These are phyloP conservation scores for Penicillium frequentans DNA, from an alignment of 2,329 filamentous ascomycete genomes.

Conservation along the genomic window DNA sequence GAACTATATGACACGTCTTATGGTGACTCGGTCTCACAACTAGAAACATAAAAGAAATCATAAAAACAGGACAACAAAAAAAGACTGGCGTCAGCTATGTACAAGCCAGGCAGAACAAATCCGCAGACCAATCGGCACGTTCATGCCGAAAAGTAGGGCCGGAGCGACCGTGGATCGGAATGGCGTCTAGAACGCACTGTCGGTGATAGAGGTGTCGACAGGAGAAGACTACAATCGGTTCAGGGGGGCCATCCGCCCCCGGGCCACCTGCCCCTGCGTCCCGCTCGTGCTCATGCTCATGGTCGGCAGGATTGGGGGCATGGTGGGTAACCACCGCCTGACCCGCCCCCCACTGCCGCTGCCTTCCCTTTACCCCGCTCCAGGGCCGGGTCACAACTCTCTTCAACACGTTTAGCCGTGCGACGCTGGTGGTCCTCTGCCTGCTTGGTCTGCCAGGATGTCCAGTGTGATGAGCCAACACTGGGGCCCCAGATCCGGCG, in stretches of 20 bases:
- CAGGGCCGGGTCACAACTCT: slow-evolving; percentile 26
- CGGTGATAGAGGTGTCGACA: slow-evolving; percentile 52
- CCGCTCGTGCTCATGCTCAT: slow-evolving; percentile 4
- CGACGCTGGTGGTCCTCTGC: slow-evolving; percentile 32
- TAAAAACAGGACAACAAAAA: background rate
- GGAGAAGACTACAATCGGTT: slow-evolving; percentile 47
- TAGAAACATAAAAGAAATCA: background rate
- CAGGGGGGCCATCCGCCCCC: slow-evolving; percentile 1
- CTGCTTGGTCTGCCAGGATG: slow-evolving; percentile 71
- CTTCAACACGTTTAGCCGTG: slow-evolving; percentile 29
- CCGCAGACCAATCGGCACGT: slow-evolving; percentile 27
- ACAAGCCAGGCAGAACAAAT: slow-evolving; percentile 39
- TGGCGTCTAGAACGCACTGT: slow-evolving; percentile 40
- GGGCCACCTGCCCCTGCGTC: background rate
- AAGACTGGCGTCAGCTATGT: slow-evolving; percentile 27
- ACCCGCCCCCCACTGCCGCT: slow-evolving; percentile 24
- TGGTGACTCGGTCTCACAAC: background rate
- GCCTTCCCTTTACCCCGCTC: slow-evolving; percentile 43
- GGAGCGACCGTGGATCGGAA: slow-evolving; percentile 10
- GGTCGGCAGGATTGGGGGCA: background rate
- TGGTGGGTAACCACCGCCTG: slow-evolving; percentile 16
- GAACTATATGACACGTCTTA: slow-evolving; percentile 10
- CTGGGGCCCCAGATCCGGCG: slow-evolving; percentile 86
- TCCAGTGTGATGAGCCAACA: slow-evolving; percentile 73
- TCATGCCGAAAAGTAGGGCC: slow-evolving; percentile 18